These are phyloP conservation scores for Diaporthe longicolla DNA, from an alignment of 2,329 filamentous ascomycete genomes.

Conservation along the genomic window DNA sequence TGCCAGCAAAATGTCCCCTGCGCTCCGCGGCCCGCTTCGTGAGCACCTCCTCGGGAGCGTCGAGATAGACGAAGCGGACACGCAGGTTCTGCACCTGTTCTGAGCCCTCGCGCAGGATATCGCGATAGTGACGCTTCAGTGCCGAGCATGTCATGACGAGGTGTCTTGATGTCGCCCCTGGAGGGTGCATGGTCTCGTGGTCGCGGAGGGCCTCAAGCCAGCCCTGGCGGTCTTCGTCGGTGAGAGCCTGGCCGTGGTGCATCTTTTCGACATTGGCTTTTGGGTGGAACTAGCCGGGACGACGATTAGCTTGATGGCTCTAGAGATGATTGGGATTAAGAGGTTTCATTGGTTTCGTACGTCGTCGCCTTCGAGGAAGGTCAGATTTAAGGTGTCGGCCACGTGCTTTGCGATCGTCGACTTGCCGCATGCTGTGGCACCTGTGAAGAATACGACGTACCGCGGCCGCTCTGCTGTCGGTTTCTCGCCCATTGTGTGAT, in stretches of 20 bases:
- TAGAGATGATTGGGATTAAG: background rate
- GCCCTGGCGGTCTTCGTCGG: constrained; percentile 82
- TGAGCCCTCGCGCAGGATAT: constrained; percentile 73
- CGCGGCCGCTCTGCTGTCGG: constrained; percentile 37
- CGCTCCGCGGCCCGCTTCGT: constrained; percentile 73
- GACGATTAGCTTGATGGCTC: background rate
- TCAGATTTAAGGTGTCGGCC: constrained; percentile 62
- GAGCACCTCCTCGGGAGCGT: constrained; percentile 73
- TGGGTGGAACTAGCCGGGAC: constrained; percentile 66
- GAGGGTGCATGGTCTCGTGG: constrained; percentile 57
- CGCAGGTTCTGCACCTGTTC: constrained; percentile 68
- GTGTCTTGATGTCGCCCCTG: constrained; percentile 60
- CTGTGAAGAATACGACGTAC: constrained; percentile 72
- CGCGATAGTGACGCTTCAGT: constrained; percentile 82
- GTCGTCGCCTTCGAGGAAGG: constrained; percentile 74
- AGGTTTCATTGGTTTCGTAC: constrained; percentile 56
- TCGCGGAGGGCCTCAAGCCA: constrained; percentile 77
- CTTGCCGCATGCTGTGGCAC: constrained; percentile 73
- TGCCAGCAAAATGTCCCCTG: constrained; percentile 82
- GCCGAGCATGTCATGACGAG: constrained; percentile 86
- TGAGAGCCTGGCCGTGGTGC: constrained; percentile 76
- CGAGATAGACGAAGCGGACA: constrained; percentile 81
- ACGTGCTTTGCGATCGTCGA: constrained; percentile 70
- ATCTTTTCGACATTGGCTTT: constrained; percentile 80
- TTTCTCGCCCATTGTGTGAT: constrained; percentile 10